Conservation (phyloP, 2,329 filamentous ascomycete species). For the Xylaria sp. region DNA sequence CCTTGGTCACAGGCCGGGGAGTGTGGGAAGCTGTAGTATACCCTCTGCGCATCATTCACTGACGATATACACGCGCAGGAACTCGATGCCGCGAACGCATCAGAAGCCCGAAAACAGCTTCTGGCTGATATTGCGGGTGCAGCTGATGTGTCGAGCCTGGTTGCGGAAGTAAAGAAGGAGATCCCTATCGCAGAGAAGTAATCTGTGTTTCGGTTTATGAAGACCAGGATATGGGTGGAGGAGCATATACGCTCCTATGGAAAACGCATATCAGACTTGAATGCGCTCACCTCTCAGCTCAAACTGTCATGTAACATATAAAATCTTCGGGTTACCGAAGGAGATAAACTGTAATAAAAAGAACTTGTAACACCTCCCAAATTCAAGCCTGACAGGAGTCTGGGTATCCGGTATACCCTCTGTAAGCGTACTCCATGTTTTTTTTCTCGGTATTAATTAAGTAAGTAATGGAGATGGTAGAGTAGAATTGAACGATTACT, state of each 20-base stretch:
- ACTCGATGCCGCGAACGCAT: conserved; percentile 14
- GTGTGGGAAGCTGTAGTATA: neutral
- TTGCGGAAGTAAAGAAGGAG: conserved; percentile 24
- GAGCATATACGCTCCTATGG: neutral
- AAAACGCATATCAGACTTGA: neutral
- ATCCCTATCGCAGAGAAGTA: conserved; percentile 2
- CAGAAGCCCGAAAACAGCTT: conserved; percentile 21
- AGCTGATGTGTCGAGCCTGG: conserved; percentile 22
- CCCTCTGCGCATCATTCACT: neutral
- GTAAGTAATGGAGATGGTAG: neutral
- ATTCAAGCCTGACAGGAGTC: neutral
- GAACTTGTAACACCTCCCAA: neutral
- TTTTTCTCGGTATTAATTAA: too few species aligned
- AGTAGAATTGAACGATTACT: neutral
- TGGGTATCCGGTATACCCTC: too few species aligned
- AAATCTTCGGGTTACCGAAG: neutral
- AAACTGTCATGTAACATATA: neutral
- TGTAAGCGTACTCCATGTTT: too few species aligned
- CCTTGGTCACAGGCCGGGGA: too few species aligned
- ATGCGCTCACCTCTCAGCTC: conserved; percentile 11
- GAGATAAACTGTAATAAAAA: neutral
- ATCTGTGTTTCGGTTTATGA: neutral
- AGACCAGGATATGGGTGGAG: neutral
- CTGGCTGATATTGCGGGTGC: conserved; percentile 10
- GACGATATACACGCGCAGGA: conserved; percentile 19